Percentiles rank a stretch among this genome's conserved stretches.
Conservation (phyloP, 1,284 basidiomycete genomes). For the Ceratobasidium theobromae region DNA sequence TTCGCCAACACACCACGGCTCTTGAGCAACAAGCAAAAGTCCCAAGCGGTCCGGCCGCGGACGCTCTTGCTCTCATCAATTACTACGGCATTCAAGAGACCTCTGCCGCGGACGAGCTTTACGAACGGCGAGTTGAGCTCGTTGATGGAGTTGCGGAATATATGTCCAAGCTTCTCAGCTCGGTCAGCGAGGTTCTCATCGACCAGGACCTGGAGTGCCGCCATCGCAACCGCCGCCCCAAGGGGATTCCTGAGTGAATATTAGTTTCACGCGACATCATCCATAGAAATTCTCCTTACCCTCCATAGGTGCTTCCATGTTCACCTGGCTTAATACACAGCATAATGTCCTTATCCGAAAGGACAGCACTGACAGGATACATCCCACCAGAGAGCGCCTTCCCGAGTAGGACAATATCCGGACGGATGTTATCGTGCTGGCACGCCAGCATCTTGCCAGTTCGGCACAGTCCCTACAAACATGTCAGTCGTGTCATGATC, state of each 20-base stretch:
- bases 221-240: conserved; percentile 91
- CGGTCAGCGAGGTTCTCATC: conserved; percentile 83
- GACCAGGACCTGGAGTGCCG: conserved; percentile 84
- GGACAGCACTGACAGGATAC: conserved; percentile 94
- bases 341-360: conserved; percentile 90
- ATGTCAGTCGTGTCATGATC: not conserved
- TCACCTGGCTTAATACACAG: conserved; percentile 95
- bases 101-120: conserved; percentile 76
- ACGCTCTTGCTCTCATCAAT: conserved; percentile 81
- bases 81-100: conserved; percentile 91
- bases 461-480: conserved; percentile 68
- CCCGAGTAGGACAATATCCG: conserved; percentile 91
- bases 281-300: conserved; percentile 50
- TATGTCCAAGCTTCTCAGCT: conserved; percentile 75
- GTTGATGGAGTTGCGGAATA: conserved; percentile 71
- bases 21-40: conserved; percentile 92
- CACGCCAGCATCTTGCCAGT: conserved; percentile 88
- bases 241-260: conserved; percentile 74
- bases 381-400: conserved; percentile 97
- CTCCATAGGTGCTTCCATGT: conserved; percentile 96
- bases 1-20: conserved; percentile 89
- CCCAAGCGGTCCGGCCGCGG: conserved; percentile 88
- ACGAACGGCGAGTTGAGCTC: conserved; percentile 71
- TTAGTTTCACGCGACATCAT: conserved; percentile 11
- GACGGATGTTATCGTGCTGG: conserved; percentile 86